phyloP scores from a whole-genome alignment of 768 basidiomycete species.

The Collybia sordida region DNA sequence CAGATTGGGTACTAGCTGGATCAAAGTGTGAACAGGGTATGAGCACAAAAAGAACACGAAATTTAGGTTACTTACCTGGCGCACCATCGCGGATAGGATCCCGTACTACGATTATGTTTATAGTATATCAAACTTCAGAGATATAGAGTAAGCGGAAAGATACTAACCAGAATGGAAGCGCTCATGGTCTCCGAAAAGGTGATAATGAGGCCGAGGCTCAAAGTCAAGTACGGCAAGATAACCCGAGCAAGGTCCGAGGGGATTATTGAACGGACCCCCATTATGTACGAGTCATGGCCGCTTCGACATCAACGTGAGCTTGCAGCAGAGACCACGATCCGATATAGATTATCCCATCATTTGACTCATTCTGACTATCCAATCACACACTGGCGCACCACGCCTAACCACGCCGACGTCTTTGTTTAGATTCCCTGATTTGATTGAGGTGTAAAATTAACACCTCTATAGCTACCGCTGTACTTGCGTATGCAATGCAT shows the following conservation, averaged over 20 bases:
- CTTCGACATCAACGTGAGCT: slow-evolving; percentile 1
- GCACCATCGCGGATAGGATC: slow-evolving; percentile 9
- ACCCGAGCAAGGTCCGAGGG: slow-evolving; percentile 13
- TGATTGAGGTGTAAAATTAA: not conserved
- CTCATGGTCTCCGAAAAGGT: slow-evolving; percentile 1
- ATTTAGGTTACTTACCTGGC: slow-evolving; percentile 9
- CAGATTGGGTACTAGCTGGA: slow-evolving; percentile 7
- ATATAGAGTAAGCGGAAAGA: not conserved
- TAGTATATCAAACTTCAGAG: not conserved
- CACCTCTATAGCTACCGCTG: not conserved
- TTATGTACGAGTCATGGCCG: slow-evolving; percentile 4
- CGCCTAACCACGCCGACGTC: not conserved
- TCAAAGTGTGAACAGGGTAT: slow-evolving; percentile 3
- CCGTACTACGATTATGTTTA: slow-evolving; percentile 1
- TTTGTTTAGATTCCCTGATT: not conserved
- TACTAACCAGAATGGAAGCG: slow-evolving; percentile 4
- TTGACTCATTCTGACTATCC: slow-evolving; percentile 6
- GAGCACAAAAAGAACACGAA: not conserved
- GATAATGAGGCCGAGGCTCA: slow-evolving; percentile 5
- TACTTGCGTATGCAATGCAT: not conserved
- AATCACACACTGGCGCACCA: slow-evolving; percentile 1
- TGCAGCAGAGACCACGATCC: slow-evolving; percentile 5
- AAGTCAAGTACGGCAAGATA: slow-evolving; percentile 1
- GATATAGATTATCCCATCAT: not conserved
- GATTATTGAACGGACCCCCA: slow-evolving; percentile 2